Conservation (phyloP, 1,284 basidiomycete genomes). For the Trametes hirsuta region DNA sequence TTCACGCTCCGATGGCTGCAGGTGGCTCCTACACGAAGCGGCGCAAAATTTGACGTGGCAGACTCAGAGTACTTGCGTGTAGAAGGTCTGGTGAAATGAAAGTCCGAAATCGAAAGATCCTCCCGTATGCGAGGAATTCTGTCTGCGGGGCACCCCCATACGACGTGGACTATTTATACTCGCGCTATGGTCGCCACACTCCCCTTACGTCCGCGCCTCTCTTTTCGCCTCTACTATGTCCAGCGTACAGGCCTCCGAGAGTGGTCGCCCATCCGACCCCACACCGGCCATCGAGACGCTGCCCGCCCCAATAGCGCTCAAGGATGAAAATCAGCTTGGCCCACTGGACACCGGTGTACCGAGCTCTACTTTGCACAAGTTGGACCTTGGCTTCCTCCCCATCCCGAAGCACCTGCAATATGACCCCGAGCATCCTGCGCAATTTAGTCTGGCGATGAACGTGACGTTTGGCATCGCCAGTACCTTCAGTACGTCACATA, state of each 20-base stretch:
- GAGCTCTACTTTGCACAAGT: background rate
- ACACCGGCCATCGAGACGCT: background rate
- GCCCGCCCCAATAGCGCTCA: background rate
- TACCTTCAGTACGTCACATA: conserved; percentile 51
- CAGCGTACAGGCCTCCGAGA: background rate
- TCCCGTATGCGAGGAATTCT: too few species aligned
- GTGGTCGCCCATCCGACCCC: background rate
- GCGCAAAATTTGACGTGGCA: too few species aligned
- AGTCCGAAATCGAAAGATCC: too few species aligned
- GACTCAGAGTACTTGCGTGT: too few species aligned
- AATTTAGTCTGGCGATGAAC: conserved; percentile 66
- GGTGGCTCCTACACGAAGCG: too few species aligned
- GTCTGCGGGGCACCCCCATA: too few species aligned
- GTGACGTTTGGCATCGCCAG: conserved; percentile 68
- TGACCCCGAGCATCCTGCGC: conserved; percentile 57
- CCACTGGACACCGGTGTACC: background rate
- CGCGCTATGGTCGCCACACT: background rate
- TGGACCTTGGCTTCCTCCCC: conserved; percentile 66
- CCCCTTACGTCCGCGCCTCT: background rate
- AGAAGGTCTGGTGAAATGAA: too few species aligned
- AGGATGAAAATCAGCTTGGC: background rate
- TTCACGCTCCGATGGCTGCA: too few species aligned
- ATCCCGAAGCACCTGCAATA: conserved; percentile 67
- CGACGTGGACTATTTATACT: background rate
- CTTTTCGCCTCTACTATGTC: conserved; percentile 1